Evolutionary conservation across 2,329 filamentous ascomycete genomes (phyloP), one percentile per base, ranked within the genome.

Genomic region (Phyllosticta paracitricarpa): DNA sequence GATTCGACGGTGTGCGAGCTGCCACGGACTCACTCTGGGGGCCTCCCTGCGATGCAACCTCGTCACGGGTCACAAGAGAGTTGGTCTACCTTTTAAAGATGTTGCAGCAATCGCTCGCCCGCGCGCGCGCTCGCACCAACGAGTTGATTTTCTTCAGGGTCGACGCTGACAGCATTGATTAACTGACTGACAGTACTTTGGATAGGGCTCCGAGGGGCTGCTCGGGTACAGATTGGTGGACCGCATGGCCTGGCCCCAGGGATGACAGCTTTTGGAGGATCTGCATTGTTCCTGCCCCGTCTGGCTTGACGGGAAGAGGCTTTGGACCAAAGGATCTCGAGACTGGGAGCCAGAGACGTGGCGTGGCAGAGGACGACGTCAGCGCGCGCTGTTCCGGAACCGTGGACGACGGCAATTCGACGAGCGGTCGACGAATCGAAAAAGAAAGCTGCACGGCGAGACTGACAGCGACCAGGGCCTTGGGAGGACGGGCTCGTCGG

Each of bases 361-460:
- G 40, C 40, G 40, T 14, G 40, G 40, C 40, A 48, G 40, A n/a
- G 14, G 40, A 48, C 53, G 58, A 61, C 58, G 58, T 61, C 58
- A 61, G 58, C 26, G 58, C 52, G 58, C 58, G n/a, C 56, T 14
- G 26, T 28, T 19, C 56, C 58, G 58, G 58, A 26, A 56, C 24
- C 53, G 51, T 56, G 53, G 54, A 35, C 54, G 53, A 61, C 58
- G 17, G 12, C 52, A 24, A 59, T 55, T 59, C 58, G 58, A 59
- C 14, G 40, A 48, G 40, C 40, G n/a, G 40, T 48, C 40, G 40
- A n/a, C 40, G 40, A 48, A 48, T 48, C 17, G 40, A 48, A 48
- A 48, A 48, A 48, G 40, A 17, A 48, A 48, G 40, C 40, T 48
- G 40, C 40, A n/a, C 40, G 40, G 40, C 40, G 17, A n/a, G n/a